Base-by-base conservation (phyloP, 2,329 filamentous ascomycete genomes). In the Chaetomiaceae sp. region DNA sequence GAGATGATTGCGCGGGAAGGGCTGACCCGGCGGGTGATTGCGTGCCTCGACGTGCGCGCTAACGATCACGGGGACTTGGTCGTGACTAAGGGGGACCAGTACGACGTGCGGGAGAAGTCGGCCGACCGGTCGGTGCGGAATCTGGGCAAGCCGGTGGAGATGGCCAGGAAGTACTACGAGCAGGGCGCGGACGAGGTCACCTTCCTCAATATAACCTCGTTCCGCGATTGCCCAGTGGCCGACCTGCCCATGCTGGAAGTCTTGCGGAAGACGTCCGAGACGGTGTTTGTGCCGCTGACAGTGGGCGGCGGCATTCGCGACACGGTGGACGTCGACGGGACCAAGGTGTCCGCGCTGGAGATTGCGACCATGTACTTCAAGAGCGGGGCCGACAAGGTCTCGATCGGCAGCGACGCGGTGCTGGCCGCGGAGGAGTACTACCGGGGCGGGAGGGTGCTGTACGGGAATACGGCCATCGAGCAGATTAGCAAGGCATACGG, bases 351-450 rank as follows among this genome's bases (percentile, higher is more conserved):
- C 2, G 93, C 93, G 1, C 79, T 97, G 12, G 86, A 96, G 58
- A 88, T 98, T 52, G 93, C 93, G 17, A 91, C 84, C 38, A 84
- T 97, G 78, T 98, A 98, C 75, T 98, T 98, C 79, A 86, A 91
- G 66, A 90, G 84, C 35, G 93, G 93, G 50, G 93, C 93, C 20
- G 93, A 98, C 72, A 98, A 98, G 70, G 90, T 98, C 46, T 94
- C 87, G 41, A 95, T 98, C 61, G 93, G 93, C 9, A 94, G 86
- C 7, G 93, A 98, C 65, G 93, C 93, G 46, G 94, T 98, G 20
- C 76, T 83, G 36, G 93, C 93, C 26, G 93, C 93, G 0, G 90
- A 97, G 65, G 85, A 91, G 59, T 98, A 94, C 72, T 88, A 90
- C 66, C 75, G 78, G 9, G 72, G 74, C 10, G 84, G 84, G 20